Base-by-base conservation (phyloP, 495 filamentous ascomycete genomes). In the Durotheca rogersii region DNA sequence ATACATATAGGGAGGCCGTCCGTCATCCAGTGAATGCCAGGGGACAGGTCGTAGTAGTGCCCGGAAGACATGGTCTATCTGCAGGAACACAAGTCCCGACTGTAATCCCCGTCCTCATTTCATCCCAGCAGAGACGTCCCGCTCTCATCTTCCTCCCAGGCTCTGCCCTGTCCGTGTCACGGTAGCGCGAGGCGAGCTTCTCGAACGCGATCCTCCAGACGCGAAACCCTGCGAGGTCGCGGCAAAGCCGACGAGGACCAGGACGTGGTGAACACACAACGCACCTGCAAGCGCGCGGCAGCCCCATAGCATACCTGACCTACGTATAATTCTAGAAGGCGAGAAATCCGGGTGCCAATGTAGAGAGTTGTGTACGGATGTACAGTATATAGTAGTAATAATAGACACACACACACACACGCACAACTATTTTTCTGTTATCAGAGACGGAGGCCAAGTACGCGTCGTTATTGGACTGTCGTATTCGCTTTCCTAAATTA, bases 261-360 rank as follows among this genome's bases (percentile, higher is more conserved):
- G 4, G 32, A 47, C 35, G 23, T 10, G 14, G 36, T 27, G 37
- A 38, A 25, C 41, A 21, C 36, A 47, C 4, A 31, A 30, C 43
- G 14, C 31, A 44, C 29, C 49, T 59, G 56, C 56, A 59, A 51
- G 56, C 56, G 56, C 56, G 56, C 56, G 56, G 56, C 41, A 59
- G 44, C n/a, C n/a, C n/a, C n/a, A n/a, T n/a, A 54, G 47, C 20
- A 15, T 39, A 9, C 23, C n/a, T n/a, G n/a, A n/a, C n/a, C n/a
- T n/a, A n/a, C n/a, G n/a, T n/a, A n/a, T n/a, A n/a, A 27, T 27
- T 27, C 23, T 27, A 27, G 23, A 27, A 27, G 9, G 23, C 23
- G 23, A 9, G 4, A 27, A 27, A n/a, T n/a, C n/a, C n/a, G n/a
- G n/a, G n/a, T n/a, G n/a, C n/a, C n/a, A n/a, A n/a, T n/a, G n/a